Base-by-base conservation (phyloP, 179 eudicot species). In the Silene noctiflora region DNA sequence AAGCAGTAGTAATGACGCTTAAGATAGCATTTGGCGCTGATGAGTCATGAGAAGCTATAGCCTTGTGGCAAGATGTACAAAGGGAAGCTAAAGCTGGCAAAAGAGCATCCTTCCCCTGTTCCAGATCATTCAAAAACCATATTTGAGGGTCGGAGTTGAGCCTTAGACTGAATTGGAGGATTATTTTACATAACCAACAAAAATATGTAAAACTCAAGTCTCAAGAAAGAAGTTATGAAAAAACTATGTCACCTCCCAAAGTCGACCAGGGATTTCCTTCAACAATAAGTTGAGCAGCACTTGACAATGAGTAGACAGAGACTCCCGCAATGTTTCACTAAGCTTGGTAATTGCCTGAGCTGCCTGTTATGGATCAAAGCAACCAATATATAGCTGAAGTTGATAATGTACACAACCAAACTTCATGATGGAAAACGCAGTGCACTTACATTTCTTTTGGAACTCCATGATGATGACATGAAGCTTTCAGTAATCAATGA, bases 261-360 rank as follows among this genome's bases (percentile, higher is more conserved):
- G 82, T 71, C 97, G 97, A 48, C 98, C 98, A 79, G 94, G 96
- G 80, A 94, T 78, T 84, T 94, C 97, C 84, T 86, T 94, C 88
- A 92, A 81, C 80, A 94, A 86, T 66, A 86, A 85, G 74, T 86
- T 84, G 78, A 94, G 89, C 78, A 94, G 79, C 81, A 79, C 86
- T 77, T 84, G 85, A 78, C 87, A 88, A 71, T 88, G 75, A 70
- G 86, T 44, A 67, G 96, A 90, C 59, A 92, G 62, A 56, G 91
- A 85, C 82, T 90, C 98, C 76, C 87, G 89, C 81, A 94, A 83
- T 71, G 87, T 86, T 80, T 92, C 93, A 79, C 92, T 84, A 76
- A 94, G 96, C 85, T 91, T 94, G 60, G 84, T 77, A 51, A 92
- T 87, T 42, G 93, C 97, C 68, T 79, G 89, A 27, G 97, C 89